Percentiles rank a stretch among this genome's conserved stretches.
Conservation (phyloP, 495 filamentous ascomycete genomes). For the Lophiostoma macrostomum region DNA sequence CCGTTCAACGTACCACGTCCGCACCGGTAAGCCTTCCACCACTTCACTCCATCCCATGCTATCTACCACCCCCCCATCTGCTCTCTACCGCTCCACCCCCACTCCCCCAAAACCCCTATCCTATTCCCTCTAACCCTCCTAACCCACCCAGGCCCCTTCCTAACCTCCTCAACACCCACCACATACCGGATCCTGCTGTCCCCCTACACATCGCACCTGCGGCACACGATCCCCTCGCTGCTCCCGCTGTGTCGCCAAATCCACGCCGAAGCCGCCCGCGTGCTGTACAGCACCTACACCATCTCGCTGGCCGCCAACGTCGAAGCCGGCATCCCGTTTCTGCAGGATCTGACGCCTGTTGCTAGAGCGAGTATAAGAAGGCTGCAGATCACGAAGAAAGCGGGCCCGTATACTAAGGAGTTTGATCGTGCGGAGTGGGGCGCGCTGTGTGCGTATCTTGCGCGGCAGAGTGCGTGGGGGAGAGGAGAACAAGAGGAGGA, state of each 20-base stretch:
- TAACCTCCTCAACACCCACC: slow-evolving; percentile 39
- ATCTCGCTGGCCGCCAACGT: slow-evolving; percentile 54
- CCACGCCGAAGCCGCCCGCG: slow-evolving; percentile 48
- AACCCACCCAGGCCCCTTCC: slow-evolving; percentile 34
- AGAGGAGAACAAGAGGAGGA: slow-evolving; percentile 45
- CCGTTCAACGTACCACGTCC: slow-evolving; percentile 14
- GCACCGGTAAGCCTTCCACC: slow-evolving; percentile 10
- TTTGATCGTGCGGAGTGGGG: slow-evolving; percentile 54
- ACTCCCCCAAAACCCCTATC: too few species aligned
- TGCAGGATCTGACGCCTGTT: slow-evolving; percentile 49
- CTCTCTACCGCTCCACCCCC: too few species aligned
- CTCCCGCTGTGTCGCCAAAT: slow-evolving; percentile 47
- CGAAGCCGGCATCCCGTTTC: slow-evolving; percentile 55
- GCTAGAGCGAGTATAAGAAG: slow-evolving; percentile 44
- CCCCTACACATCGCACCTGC: slow-evolving; percentile 34
- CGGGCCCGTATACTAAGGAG: slow-evolving; percentile 47
- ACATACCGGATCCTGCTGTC: slow-evolving; percentile 46
- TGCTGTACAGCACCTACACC: slow-evolving; percentile 50
- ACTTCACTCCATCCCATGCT: neutral
- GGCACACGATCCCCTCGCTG: slow-evolving; percentile 41
- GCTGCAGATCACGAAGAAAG: slow-evolving; percentile 50
- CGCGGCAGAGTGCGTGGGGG: slow-evolving; percentile 5
- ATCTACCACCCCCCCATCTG: too few species aligned
- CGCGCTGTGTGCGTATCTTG: slow-evolving; percentile 45
- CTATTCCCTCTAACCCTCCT: neutral